A percentile compares a stretch with the other conserved stretches of the same genome.
phyloP scores from a whole-genome alignment of 495 filamentous ascomycete species.

The Lasiosphaeris hirsuta region DNA sequence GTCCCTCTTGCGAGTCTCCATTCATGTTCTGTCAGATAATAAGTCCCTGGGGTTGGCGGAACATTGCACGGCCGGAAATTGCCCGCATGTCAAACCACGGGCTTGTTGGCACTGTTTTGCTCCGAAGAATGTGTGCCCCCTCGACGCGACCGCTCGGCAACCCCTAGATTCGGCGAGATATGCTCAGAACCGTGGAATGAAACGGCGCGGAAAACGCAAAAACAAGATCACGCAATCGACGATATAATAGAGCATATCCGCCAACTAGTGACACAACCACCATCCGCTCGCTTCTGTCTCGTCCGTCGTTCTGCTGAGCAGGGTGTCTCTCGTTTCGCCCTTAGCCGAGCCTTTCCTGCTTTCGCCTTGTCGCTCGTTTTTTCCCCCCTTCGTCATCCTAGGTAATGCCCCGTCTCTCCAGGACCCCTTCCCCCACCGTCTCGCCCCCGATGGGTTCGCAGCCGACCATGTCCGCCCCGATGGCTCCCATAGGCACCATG shows the following conservation, averaged over 20 bases:
- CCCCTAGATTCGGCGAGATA: background rate
- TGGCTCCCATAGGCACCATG: background rate
- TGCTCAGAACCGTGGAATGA: too few relatives aligned
- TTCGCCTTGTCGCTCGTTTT: background rate
- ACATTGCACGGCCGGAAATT: too few relatives aligned
- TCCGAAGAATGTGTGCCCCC: background rate
- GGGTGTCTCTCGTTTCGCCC: too few relatives aligned
- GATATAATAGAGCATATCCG: background rate
- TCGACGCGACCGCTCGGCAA: background rate
- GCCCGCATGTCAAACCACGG: too few relatives aligned
- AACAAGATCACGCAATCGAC: background rate
- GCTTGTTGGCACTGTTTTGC: background rate
- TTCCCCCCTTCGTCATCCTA: background rate
- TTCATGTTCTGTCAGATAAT: too few relatives aligned
- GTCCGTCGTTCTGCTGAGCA: too few relatives aligned
- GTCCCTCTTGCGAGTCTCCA: too few relatives aligned
- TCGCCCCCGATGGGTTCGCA: background rate
- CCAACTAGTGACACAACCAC: too few relatives aligned
- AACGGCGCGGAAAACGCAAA: background rate
- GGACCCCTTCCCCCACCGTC: background rate
- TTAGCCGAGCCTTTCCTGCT: too few relatives aligned
- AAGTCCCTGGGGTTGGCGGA: too few relatives aligned
- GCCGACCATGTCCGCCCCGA: constrained; percentile 10
- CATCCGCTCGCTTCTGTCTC: too few relatives aligned
- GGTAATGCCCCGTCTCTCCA: background rate